phyloP scores from a whole-genome alignment of 768 basidiomycete genomes.

The Roridomyces roridus region DNA sequence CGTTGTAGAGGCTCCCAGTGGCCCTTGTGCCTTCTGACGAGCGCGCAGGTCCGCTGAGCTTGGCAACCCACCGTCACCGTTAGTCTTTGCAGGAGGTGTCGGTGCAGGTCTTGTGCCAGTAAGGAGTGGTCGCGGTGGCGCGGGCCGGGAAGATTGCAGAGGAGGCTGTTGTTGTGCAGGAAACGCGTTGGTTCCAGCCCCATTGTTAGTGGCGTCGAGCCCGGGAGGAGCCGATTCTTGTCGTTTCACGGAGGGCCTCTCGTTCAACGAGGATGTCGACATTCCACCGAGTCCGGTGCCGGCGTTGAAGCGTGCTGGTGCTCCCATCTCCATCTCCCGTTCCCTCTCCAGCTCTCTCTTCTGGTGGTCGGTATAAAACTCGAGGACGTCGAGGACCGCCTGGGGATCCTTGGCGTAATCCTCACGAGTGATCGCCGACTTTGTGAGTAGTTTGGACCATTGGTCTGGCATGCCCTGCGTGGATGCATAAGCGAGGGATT shows the following conservation, averaged over 20 bases:
- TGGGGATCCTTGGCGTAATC: constrained; percentile 98
- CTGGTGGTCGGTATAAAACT: constrained; percentile 98
- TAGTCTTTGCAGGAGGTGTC: constrained; percentile 46
- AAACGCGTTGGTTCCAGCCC: too few relatives aligned
- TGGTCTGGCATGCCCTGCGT: constrained; percentile 94
- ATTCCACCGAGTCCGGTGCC: constrained; percentile 91
- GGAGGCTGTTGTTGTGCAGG: constrained; percentile 51
- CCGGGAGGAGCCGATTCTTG: constrained; percentile 50
- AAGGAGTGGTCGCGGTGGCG: constrained; percentile 72
- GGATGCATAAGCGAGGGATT: constrained; percentile 6
- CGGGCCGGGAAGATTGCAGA: constrained; percentile 65
- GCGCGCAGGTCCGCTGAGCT: constrained; percentile 70
- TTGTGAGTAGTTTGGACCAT: constrained; percentile 96
- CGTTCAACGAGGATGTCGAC: constrained; percentile 34
- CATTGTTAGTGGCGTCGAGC: neutral
- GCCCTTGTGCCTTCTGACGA: constrained; percentile 65
- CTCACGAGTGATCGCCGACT: constrained; percentile 96
- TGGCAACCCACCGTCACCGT: constrained; percentile 63
- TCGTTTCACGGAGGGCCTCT: constrained; percentile 45
- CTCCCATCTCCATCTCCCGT: constrained; percentile 50
- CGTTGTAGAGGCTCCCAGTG: constrained; percentile 34
- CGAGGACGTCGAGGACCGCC: constrained; percentile 95
- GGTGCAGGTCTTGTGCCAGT: constrained; percentile 62
- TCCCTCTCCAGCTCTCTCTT: constrained; percentile 82
- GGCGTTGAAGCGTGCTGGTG: constrained; percentile 85